A percentile compares a stretch with the other conserved stretches of the same genome.
Evolutionary conservation across 2,329 filamentous ascomycete species (phyloP).

Genomic region (Waltergamsia citrina): DNA sequence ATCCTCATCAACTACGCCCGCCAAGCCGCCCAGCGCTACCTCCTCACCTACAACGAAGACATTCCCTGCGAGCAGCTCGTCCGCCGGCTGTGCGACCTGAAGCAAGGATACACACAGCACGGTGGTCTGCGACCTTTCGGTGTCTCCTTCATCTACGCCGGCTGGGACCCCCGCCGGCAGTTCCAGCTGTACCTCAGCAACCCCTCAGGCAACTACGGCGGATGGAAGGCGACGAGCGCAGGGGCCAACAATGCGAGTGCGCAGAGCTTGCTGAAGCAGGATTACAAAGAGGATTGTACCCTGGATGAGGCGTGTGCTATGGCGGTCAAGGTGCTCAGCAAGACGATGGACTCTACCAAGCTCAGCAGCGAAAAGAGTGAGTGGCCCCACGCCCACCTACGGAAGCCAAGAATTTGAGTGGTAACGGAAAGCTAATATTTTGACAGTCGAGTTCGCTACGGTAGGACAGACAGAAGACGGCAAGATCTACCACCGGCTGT

Average conservation of each 20-base stretch:
- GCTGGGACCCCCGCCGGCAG: conserved; percentile 89
- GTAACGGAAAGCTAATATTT: conserved; percentile 1
- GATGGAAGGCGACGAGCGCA: conserved; percentile 97
- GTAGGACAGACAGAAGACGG: conserved; percentile 92
- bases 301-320: conserved; percentile 93
- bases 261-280: conserved; percentile 94
- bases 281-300: conserved; percentile 98
- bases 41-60: conserved; percentile 99
- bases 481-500: conserved; percentile 96
- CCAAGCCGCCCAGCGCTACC: conserved; percentile 92
- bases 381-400: conserved; percentile 30
- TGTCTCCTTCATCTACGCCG: conserved; percentile 98
- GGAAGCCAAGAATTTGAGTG: too few relatives aligned
- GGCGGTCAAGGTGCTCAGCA: conserved; percentile 97
- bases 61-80: conserved; percentile 99
- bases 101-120: conserved; percentile 98
- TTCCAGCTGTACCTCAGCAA: conserved; percentile 99
- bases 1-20: conserved; percentile 99
- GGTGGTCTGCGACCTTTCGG: conserved; percentile 96
- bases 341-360: conserved; percentile 99
- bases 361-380: conserved; percentile 97
- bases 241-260: conserved; percentile 98
- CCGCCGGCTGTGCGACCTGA: conserved; percentile 89
- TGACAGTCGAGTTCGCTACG: conserved; percentile 88
- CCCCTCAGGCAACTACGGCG: conserved; percentile 96